These are phyloP conservation scores for Penicillium chermesinum DNA, from an alignment of 495 filamentous ascomycete genomes.

Conservation along the genomic window DNA sequence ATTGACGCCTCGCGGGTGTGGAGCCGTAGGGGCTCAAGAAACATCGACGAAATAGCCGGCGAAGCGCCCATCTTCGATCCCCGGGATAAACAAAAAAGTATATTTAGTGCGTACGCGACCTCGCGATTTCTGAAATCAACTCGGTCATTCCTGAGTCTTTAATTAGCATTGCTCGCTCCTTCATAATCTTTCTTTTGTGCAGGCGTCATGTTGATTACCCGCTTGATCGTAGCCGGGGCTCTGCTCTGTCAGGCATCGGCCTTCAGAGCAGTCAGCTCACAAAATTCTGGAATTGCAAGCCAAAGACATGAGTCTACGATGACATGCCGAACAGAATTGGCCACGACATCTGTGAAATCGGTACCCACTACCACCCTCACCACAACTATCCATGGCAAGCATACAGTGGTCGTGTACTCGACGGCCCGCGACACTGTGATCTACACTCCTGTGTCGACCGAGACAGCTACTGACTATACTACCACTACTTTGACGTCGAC, in stretches of 20 bases:
- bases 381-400: neutral
- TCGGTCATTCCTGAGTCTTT: neutral
- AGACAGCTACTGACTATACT: constrained; percentile 4
- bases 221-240: neutral
- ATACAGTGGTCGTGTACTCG: constrained; percentile 3
- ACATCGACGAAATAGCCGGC: constrained; percentile 7
- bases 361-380: constrained; percentile 5
- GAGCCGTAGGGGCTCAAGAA: neutral
- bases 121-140: neutral
- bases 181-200: neutral
- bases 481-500: constrained; percentile 3
- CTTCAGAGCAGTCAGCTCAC: no score
- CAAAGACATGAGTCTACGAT: constrained; percentile 1
- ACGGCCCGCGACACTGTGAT: constrained; percentile 3
- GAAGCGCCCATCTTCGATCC: neutral
- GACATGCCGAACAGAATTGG: neutral
- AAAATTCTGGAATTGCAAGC: no score
- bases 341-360: neutral
- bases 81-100: neutral
- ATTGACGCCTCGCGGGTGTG: constrained; percentile 5
- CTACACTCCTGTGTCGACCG: neutral
- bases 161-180: neutral
- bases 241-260: no score
- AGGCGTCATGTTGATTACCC: neutral
- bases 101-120: constrained; percentile 5